A percentile compares a stretch with the other conserved stretches of the same genome.
These are phyloP conservation scores for Phenoliferia sp. DNA, from an alignment of 1,284 basidiomycete species.

Conservation along the genomic window DNA sequence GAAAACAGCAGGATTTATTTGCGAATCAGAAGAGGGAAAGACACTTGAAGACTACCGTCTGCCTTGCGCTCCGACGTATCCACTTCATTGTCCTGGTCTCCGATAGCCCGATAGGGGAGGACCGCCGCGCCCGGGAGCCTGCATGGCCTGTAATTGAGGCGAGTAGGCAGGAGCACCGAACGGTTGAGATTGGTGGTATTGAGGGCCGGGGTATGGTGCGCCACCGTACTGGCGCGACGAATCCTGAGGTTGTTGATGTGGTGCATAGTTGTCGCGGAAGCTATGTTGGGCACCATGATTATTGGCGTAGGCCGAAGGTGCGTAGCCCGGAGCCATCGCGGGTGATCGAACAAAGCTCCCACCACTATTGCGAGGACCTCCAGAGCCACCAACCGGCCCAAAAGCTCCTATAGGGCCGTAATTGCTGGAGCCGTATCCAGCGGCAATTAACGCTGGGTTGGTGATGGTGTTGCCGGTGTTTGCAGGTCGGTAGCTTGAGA, in stretches of 20 bases:
- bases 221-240: background rate
- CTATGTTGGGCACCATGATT: background rate
- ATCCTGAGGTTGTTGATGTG: background rate
- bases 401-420: slow-evolving; percentile 20
- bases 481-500: background rate
- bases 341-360: background rate
- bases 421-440: slow-evolving; percentile 6
- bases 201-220: background rate
- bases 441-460: slow-evolving; percentile 27
- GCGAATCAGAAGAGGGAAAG: no score
- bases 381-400: slow-evolving; percentile 11
- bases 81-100: background rate
- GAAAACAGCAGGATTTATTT: no score
- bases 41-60: no score
- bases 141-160: background rate
- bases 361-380: background rate
- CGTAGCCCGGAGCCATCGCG: background rate
- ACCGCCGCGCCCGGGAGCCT: background rate
- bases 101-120: background rate
- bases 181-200: background rate
- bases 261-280: background rate
- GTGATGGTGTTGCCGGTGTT: slow-evolving; percentile 23
- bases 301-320: background rate
- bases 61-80: no score
- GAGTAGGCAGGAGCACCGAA: background rate